phyloP scores from a whole-genome alignment of 331 rosid species.

The Malus hybrid region DNA sequence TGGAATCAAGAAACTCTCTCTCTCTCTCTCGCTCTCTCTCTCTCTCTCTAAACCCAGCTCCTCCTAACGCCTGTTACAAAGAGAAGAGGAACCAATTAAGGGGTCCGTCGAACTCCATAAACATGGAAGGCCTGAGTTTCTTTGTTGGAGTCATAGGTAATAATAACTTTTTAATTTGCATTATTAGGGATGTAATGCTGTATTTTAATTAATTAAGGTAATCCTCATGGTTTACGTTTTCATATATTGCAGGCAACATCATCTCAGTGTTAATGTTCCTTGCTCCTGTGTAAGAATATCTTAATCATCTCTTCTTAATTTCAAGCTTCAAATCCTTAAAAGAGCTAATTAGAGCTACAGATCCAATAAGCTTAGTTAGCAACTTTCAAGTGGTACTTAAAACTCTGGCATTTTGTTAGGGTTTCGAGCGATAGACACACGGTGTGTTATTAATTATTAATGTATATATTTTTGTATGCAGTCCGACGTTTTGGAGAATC shows the following conservation, averaged over 20 bases:
- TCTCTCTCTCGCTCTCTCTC: background rate
- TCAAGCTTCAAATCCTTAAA: background rate
- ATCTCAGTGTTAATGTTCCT: slow-evolving; percentile 62
- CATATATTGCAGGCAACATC: slow-evolving; percentile 41
- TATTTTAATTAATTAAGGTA: too few species aligned
- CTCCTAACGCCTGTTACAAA: background rate
- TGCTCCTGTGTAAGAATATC: slow-evolving; percentile 49
- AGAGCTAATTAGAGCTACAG: background rate
- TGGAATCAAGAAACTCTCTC: background rate
- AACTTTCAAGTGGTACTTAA: too few species aligned
- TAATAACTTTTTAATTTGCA: background rate
- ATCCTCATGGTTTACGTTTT: background rate
- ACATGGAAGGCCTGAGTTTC: slow-evolving; percentile 41
- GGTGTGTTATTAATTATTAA: background rate
- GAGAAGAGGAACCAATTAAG: background rate
- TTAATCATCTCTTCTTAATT: background rate
- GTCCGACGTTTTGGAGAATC: slow-evolving; percentile 53
- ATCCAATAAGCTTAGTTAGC: too few species aligned
- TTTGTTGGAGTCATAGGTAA: slow-evolving; percentile 49
- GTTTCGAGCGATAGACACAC: too few species aligned
- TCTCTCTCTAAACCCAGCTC: background rate
- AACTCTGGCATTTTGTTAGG: too few species aligned
- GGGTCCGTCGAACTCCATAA: background rate
- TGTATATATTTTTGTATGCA: slow-evolving; percentile 7
- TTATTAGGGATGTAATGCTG: background rate